These are phyloP conservation scores for Sideroxylon spinosum DNA, from an alignment of 179 eudicot species.

Conservation along the genomic window DNA sequence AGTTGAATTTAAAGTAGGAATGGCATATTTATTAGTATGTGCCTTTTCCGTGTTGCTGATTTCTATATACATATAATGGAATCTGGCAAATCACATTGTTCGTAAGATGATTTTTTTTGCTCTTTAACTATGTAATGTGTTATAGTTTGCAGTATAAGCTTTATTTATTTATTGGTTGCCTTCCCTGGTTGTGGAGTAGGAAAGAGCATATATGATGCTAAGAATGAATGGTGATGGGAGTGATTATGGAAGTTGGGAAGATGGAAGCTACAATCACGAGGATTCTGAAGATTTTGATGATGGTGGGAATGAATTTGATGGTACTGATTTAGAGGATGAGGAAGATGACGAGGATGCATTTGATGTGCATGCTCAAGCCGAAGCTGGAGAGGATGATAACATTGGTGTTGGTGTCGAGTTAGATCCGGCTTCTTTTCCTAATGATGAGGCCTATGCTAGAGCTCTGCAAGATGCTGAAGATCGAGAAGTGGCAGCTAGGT, in stretches of 20 bases:
- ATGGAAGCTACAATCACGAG: slow-evolving; percentile 46
- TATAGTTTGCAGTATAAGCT: not conserved
- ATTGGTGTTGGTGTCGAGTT: slow-evolving; percentile 42
- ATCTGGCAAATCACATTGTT: no score
- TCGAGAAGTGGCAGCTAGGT: slow-evolving; percentile 85
- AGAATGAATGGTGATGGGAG: slow-evolving; percentile 59
- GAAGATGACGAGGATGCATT: slow-evolving; percentile 52
- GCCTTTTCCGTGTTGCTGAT: not conserved
- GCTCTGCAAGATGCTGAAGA: slow-evolving; percentile 97
- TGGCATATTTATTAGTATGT: not conserved
- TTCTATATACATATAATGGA: not conserved
- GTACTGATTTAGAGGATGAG: slow-evolving; percentile 15
- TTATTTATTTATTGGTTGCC: not conserved
- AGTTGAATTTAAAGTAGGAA: not conserved
- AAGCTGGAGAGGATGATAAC: slow-evolving; percentile 36
- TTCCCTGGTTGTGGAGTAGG: slow-evolving; percentile 32
- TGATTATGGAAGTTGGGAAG: slow-evolving; percentile 67
- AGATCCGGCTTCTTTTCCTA: slow-evolving; percentile 65
- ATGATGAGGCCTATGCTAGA: slow-evolving; percentile 93
- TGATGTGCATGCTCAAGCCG: slow-evolving; percentile 62
- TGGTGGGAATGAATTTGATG: slow-evolving; percentile 44
- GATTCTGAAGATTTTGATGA: slow-evolving; percentile 49
- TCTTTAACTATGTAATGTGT: not conserved
- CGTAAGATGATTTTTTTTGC: not conserved
- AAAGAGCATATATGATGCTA: slow-evolving; percentile 91